These are phyloP conservation scores for Gossypioides kirkii DNA, from an alignment of 345 rosid species.

Conservation along the genomic window DNA sequence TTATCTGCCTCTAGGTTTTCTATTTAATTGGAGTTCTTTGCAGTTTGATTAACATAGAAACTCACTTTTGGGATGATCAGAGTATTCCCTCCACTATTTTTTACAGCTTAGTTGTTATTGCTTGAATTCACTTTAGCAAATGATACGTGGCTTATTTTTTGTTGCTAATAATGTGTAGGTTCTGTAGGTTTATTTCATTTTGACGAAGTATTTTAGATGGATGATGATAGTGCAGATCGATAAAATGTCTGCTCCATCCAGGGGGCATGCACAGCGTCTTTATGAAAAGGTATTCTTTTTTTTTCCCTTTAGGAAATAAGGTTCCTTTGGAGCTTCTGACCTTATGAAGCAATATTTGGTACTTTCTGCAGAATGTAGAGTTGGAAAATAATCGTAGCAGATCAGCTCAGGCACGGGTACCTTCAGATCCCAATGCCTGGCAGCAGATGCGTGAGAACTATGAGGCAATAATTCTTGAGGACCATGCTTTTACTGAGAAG, in stretches of 20 bases:
- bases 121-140: neutral
- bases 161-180: conserved; percentile 11
- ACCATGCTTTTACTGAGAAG: conserved; percentile 85
- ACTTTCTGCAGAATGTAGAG: conserved; percentile 54
- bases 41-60: neutral
- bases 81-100: neutral
- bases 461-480: conserved; percentile 90
- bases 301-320: neutral
- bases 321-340: neutral
- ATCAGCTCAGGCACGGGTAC: conserved; percentile 74
- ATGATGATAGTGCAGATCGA: conserved; percentile 77
- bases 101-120: neutral
- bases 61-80: neutral
- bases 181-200: conserved; percentile 31
- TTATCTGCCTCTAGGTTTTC: neutral
- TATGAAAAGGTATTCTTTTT: conserved; percentile 57
- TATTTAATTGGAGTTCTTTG: neutral
- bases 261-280: conserved; percentile 77
- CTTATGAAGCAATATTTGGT: neutral
- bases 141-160: neutral
- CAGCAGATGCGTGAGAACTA: conserved; percentile 97
- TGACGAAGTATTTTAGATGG: conserved; percentile 43
- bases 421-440: conserved; percentile 81
- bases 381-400: conserved; percentile 68
- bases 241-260: conserved; percentile 68